Conservation (phyloP, 805 yeast species). For the Grigorovia yakushimaensis region DNA sequence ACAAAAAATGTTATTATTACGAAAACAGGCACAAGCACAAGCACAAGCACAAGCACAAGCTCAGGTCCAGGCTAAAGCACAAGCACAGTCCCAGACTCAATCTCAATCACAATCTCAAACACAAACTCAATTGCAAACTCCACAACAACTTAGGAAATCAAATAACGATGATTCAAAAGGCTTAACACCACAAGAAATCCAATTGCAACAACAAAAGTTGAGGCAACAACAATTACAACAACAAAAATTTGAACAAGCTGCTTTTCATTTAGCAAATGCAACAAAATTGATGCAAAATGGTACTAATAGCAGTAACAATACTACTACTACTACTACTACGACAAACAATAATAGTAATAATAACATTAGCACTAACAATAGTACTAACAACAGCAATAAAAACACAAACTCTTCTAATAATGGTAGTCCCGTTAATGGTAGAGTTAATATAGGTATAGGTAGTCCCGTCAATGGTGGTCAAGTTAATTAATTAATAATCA, state of each 20-base stretch:
- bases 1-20: conserved; percentile 10
- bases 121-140: neutral
- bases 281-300: conserved; percentile 23
- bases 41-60: conserved; percentile 8
- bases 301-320: conserved; percentile 1
- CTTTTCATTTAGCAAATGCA: conserved; percentile 25
- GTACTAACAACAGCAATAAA: neutral
- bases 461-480: conserved; percentile 16
- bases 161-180: conserved; percentile 13
- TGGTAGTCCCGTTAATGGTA: conserved; percentile 15
- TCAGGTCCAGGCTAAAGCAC: conserved; percentile 8
- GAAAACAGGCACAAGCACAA: conserved; percentile 10
- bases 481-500: conserved; percentile 7
- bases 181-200: conserved; percentile 28
- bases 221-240: conserved; percentile 29
- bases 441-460: conserved; percentile 18
- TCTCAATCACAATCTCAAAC: conserved; percentile 2
- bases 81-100: conserved; percentile 1
- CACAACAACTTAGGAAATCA: neutral
- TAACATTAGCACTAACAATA: conserved; percentile 2
- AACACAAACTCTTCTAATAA: too few species aligned
- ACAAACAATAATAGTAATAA: neutral
- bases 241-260: conserved; percentile 27
- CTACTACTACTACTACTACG: neutral
- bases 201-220: conserved; percentile 26